Evolutionary conservation across 2,329 filamentous ascomycete genomes (phyloP).

Genomic region (Aspergillus intermedius): DNA sequence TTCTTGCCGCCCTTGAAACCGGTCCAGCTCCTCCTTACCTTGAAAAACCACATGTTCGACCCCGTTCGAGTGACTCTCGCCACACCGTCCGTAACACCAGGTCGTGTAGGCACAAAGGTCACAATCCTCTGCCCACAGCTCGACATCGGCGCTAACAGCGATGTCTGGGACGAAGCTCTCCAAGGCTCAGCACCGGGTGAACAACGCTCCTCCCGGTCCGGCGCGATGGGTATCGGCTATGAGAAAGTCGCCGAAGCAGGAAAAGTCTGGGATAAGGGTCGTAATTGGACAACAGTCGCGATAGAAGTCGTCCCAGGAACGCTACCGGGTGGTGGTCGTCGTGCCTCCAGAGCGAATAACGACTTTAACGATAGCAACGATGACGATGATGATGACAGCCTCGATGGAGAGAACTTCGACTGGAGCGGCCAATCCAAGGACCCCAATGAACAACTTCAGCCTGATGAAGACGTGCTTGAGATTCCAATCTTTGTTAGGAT

Average conservation of each 20-base stretch:
- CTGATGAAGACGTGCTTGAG: conserved; percentile 65
- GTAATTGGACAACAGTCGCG: conserved; percentile 93
- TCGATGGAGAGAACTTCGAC: conserved; percentile 26
- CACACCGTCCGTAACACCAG: conserved; percentile 72
- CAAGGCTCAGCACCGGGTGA: conserved; percentile 41
- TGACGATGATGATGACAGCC: conserved; percentile 23
- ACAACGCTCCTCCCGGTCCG: conserved; percentile 36
- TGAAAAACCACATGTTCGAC: conserved; percentile 93
- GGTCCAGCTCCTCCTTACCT: conserved; percentile 77
- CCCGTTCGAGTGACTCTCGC: conserved; percentile 79
- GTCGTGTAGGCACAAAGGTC: conserved; percentile 68
- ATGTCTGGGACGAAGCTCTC: conserved; percentile 86
- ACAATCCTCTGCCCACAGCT: conserved; percentile 94
- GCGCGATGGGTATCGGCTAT: conserved; percentile 31
- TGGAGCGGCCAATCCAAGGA: conserved; percentile 18
- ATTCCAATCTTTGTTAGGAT: conserved; percentile 90
- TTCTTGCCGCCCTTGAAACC: conserved; percentile 45
- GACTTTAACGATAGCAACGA: conserved; percentile 8
- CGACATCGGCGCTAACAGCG: conserved; percentile 88
- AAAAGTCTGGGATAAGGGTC: conserved; percentile 90
- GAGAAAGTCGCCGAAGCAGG: conserved; percentile 67
- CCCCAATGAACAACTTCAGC: conserved; percentile 18
- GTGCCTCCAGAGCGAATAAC: background rate
- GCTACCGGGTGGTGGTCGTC: conserved; percentile 22
- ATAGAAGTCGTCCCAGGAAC: conserved; percentile 72